A percentile compares a stretch with the other conserved stretches of the same genome.
phyloP scores from a whole-genome alignment of 768 basidiomycete species.

The Russula earlei region DNA sequence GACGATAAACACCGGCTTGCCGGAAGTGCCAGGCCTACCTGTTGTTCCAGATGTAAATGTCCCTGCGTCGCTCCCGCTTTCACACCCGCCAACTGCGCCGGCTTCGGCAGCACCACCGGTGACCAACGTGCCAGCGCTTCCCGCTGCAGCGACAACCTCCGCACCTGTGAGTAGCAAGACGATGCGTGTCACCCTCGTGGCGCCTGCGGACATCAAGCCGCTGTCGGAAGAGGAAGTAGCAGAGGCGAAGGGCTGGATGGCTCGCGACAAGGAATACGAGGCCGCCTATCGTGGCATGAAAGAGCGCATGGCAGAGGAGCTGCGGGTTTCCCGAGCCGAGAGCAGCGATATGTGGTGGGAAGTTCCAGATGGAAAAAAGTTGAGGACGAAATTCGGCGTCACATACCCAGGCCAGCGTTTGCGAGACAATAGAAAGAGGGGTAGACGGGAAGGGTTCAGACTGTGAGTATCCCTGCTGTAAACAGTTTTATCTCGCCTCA shows the following conservation, averaged over 20 bases:
- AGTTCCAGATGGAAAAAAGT: conserved; percentile 40
- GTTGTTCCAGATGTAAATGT: conserved; percentile 7
- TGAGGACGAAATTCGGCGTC: conserved; percentile 40
- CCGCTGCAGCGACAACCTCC: conserved; percentile 34
- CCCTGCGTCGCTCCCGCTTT: conserved; percentile 19
- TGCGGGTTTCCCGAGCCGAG: conserved; percentile 35
- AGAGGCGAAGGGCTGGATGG: conserved; percentile 54
- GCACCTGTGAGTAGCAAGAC: conserved; percentile 44
- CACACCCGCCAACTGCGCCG: conserved; percentile 18
- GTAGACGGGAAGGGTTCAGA: conserved; percentile 58
- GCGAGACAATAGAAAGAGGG: conserved; percentile 39
- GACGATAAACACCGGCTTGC: conserved; percentile 10
- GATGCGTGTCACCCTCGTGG: conserved; percentile 54
- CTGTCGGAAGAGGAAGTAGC: conserved; percentile 43
- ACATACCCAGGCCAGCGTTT: conserved; percentile 41
- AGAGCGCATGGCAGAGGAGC: conserved; percentile 43
- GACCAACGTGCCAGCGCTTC: conserved; percentile 28
- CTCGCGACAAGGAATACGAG: conserved; percentile 51
- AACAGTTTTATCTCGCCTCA: neutral
- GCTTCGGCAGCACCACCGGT: conserved; percentile 18
- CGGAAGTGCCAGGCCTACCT: conserved; percentile 13
- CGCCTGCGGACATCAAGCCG: conserved; percentile 42
- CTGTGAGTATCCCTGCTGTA: conserved; percentile 46
- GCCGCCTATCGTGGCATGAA: conserved; percentile 39
- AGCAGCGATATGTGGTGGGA: conserved; percentile 53